Evolutionary conservation across 169 alveolate species (phyloP).

Genomic region (Plasmodium yoelii): DNA sequence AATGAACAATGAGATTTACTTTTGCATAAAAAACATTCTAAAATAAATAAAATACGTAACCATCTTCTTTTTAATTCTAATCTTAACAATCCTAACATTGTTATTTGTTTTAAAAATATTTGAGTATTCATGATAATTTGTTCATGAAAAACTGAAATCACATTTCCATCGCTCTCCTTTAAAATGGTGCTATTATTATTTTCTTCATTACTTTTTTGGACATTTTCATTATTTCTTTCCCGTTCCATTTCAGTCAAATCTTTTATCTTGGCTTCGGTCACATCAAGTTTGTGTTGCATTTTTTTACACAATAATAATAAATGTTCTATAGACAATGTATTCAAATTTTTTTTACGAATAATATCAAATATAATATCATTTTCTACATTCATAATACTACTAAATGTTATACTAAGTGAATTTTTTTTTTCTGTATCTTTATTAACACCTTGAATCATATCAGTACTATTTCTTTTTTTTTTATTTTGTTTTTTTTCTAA

Average conservation of each 20-base stretch:
- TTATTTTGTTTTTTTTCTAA: conserved; percentile 7
- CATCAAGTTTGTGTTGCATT: conserved; percentile 74
- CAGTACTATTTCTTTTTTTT: background rate
- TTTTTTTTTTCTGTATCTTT: conserved; percentile 13
- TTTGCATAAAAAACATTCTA: conserved; percentile 80
- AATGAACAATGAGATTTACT: conserved; percentile 77
- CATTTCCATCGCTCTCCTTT: too few relatives aligned
- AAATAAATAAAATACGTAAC: conserved; percentile 80
- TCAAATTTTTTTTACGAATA: conserved; percentile 55
- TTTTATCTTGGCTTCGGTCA: conserved; percentile 64
- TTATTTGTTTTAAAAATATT: conserved; percentile 53
- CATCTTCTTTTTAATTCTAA: conserved; percentile 81
- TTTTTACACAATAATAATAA: conserved; percentile 38
- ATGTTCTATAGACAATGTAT: conserved; percentile 50
- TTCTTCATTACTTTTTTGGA: background rate
- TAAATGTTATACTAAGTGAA: conserved; percentile 14
- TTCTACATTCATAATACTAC: conserved; percentile 56
- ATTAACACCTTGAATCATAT: background rate
- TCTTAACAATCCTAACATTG: conserved; percentile 48
- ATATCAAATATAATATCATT: conserved; percentile 58
- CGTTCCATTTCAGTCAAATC: conserved; percentile 59
- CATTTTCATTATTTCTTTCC: conserved; percentile 7
- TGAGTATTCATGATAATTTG: conserved; percentile 49
- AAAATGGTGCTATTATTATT: background rate
- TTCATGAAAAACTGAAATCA: conserved; percentile 17